phyloP scores from a whole-genome alignment of 352 stramenopile genomes.

The Globisporangium cylindrosporum region DNA sequence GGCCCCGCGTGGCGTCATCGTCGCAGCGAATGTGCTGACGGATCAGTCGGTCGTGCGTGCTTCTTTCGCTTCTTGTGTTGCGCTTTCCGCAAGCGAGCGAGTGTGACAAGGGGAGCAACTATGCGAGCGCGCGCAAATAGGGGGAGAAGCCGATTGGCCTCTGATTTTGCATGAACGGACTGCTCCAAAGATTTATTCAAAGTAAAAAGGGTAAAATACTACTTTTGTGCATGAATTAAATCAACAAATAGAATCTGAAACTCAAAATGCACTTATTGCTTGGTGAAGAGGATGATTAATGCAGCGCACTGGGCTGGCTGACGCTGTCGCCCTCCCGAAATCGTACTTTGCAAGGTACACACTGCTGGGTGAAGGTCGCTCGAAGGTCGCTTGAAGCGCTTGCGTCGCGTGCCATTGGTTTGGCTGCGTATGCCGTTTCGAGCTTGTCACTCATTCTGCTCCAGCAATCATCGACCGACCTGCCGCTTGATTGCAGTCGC shows the following conservation, averaged over 20 bases:
- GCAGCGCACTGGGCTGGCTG: not conserved
- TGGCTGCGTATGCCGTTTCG: conserved; percentile 16
- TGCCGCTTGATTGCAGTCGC: not conserved
- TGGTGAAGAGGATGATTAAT: not conserved
- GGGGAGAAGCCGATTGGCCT: not conserved
- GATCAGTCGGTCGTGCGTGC: not conserved
- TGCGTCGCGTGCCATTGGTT: conserved; percentile 33
- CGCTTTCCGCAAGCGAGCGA: not conserved
- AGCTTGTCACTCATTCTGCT: conserved; percentile 18
- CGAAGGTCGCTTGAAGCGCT: conserved; percentile 40
- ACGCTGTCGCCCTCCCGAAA: not conserved
- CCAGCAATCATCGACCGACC: conserved; percentile 6
- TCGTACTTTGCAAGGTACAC: conserved; percentile 9
- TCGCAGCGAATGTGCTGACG: too few relatives aligned
- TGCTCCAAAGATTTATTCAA: too few relatives aligned
- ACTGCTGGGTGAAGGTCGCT: conserved; percentile 14
- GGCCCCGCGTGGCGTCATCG: not conserved
- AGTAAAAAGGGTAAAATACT: too few relatives aligned
- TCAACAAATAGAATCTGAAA: too few relatives aligned
- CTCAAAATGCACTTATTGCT: not conserved
- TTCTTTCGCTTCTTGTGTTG: not conserved
- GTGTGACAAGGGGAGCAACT: not conserved
- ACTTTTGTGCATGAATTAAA: too few relatives aligned
- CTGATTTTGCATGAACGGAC: not conserved
- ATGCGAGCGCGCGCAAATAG: not conserved